A percentile compares a stretch with the other conserved stretches of the same genome.
phyloP scores from a whole-genome alignment of 208 protist species.

The Leishmania tropica region DNA sequence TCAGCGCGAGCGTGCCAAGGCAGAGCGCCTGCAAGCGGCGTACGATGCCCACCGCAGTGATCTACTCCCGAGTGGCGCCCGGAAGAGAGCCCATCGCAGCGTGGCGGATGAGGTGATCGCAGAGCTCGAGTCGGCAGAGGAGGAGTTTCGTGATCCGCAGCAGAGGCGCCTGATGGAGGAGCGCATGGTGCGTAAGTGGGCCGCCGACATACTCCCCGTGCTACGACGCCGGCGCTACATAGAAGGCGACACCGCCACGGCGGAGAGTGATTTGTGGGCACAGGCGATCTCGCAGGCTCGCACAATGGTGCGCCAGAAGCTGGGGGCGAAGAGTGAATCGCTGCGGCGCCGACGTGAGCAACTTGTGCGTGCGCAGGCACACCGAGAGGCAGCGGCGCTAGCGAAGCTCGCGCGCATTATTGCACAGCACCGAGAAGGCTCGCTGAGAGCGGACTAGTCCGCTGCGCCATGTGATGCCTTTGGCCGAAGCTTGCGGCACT shows the following conservation, averaged over 20 bases:
- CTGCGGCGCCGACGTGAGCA: constrained; percentile 48
- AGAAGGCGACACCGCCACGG: constrained; percentile 28
- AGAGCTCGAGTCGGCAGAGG: constrained; percentile 20
- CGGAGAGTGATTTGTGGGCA: constrained; percentile 50
- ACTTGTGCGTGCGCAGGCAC: constrained; percentile 47
- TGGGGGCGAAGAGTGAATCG: constrained; percentile 38
- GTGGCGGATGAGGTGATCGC: constrained; percentile 9
- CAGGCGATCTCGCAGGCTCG: constrained; percentile 58
- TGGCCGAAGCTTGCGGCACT: neutral
- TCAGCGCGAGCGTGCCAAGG: constrained; percentile 12
- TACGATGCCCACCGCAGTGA: neutral
- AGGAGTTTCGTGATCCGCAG: constrained; percentile 28
- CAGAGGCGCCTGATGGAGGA: constrained; percentile 49
- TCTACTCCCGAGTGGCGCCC: neutral
- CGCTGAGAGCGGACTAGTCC: neutral
- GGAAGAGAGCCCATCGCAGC: constrained; percentile 15
- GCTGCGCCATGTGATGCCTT: no score
- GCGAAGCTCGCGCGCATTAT: constrained; percentile 80
- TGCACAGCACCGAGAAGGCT: constrained; percentile 38
- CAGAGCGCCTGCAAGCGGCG: constrained; percentile 21
- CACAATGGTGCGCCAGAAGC: constrained; percentile 47
- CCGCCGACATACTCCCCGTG: constrained; percentile 58
- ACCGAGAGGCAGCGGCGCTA: constrained; percentile 68
- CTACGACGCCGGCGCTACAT: constrained; percentile 61
- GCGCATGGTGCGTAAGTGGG: constrained; percentile 49